These are phyloP conservation scores for Nakazawaea holstii DNA, from an alignment of 805 yeast genomes.

Conservation along the genomic window DNA sequence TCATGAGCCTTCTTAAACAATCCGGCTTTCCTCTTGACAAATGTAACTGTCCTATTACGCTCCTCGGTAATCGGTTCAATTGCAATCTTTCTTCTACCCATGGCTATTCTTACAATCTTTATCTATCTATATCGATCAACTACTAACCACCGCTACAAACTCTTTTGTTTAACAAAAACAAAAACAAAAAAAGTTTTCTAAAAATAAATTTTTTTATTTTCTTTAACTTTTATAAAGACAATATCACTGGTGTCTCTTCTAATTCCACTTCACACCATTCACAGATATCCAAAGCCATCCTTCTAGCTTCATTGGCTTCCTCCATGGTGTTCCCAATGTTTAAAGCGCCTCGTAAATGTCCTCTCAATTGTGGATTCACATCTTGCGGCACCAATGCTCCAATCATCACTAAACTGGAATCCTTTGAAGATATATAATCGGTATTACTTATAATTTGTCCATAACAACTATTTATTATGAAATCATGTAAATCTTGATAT, in stretches of 20 bases:
- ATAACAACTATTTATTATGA: constrained; percentile 67
- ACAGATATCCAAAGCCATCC: constrained; percentile 57
- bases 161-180: too few relatives aligned
- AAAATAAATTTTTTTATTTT: too few relatives aligned
- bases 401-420: constrained; percentile 72
- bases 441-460: constrained; percentile 70
- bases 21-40: constrained; percentile 92
- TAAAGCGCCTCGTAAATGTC: constrained; percentile 82
- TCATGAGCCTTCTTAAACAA: constrained; percentile 84
- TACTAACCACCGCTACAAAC: too few relatives aligned
- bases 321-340: constrained; percentile 69
- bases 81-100: constrained; percentile 97
- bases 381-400: constrained; percentile 87
- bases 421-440: constrained; percentile 55
- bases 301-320: constrained; percentile 55
- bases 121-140: too few relatives aligned
- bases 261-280: constrained; percentile 72
- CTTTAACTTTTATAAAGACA: too few relatives aligned
- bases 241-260: constrained; percentile 27
- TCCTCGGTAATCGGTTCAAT: constrained; percentile 90
- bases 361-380: constrained; percentile 88
- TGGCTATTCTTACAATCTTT: constrained; percentile 29
- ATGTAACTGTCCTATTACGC: constrained; percentile 80
- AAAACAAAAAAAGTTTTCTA: too few relatives aligned
- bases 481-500: constrained; percentile 82